phyloP scores from a whole-genome alignment of 108 stramenopile species.

The Conticribra guillardii region DNA sequence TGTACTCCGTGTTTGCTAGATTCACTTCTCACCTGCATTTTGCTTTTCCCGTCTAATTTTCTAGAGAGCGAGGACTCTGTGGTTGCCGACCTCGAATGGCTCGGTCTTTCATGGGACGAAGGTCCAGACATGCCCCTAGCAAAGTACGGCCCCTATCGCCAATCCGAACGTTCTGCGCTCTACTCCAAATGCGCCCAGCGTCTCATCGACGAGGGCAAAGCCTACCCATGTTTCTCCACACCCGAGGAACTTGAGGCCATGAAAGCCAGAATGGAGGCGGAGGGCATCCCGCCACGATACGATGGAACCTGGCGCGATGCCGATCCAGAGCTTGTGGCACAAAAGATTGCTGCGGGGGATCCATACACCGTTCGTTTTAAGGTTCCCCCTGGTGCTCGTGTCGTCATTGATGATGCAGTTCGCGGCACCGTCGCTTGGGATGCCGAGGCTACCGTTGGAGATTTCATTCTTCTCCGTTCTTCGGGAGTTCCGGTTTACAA shows the following conservation, averaged over 20 bases:
- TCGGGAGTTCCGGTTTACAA: slow-evolving; percentile 97
- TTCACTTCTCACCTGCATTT: no score
- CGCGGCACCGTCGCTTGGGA: slow-evolving; percentile 96
- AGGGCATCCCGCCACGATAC: slow-evolving; percentile 85
- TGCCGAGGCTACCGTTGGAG: slow-evolving; percentile 95
- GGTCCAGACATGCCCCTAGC: slow-evolving; percentile 76
- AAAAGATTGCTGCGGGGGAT: slow-evolving; percentile 77
- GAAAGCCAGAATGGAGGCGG: slow-evolving; percentile 84
- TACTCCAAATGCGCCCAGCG: slow-evolving; percentile 70
- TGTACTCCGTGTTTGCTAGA: not conserved
- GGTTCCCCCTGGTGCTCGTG: slow-evolving; percentile 77
- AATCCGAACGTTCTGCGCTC: slow-evolving; percentile 81
- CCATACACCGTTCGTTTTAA: slow-evolving; percentile 94
- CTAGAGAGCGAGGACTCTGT: slow-evolving; percentile 92
- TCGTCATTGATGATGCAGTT: slow-evolving; percentile 94
- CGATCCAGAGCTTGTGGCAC: slow-evolving; percentile 80
- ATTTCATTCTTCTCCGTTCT: slow-evolving; percentile 95
- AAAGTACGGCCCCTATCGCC: slow-evolving; percentile 81
- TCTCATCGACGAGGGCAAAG: slow-evolving; percentile 77
- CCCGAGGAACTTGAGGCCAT: slow-evolving; percentile 93
- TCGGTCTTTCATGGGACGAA: slow-evolving; percentile 96
- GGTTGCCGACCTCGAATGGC: slow-evolving; percentile 90
- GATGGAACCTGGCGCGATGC: slow-evolving; percentile 98
- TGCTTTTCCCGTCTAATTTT: not conserved
- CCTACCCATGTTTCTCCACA: slow-evolving; percentile 96